Conservation (phyloP, 768 basidiomycete genomes). For the Leccinum broughii region DNA sequence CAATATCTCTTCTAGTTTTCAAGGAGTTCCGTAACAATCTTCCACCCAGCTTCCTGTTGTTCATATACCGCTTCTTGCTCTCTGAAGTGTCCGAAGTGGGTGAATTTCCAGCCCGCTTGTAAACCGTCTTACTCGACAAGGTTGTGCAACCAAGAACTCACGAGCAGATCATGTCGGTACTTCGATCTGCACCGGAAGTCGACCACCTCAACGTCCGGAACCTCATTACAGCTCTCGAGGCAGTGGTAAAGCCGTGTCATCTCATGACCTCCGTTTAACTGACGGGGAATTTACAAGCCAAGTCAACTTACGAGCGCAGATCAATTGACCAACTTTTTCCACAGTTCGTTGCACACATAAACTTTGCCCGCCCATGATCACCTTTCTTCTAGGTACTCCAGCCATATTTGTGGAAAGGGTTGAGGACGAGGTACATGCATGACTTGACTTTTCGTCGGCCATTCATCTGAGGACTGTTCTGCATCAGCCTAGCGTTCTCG, state of each 20-base stretch:
- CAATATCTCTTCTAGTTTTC: constrained; percentile 61
- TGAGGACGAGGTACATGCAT: constrained; percentile 49
- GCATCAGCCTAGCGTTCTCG: constrained; percentile 27
- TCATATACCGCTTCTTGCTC: constrained; percentile 65
- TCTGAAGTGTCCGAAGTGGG: constrained; percentile 70
- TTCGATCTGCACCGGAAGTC: constrained; percentile 46
- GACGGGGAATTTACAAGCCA: constrained; percentile 37
- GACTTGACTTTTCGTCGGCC: constrained; percentile 1
- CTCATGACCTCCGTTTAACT: constrained; percentile 21
- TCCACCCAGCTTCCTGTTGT: constrained; percentile 57
- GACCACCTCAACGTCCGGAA: constrained; percentile 43
- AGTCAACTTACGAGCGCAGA: constrained; percentile 53
- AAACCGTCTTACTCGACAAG: constrained; percentile 37
- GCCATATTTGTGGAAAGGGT: constrained; percentile 59
- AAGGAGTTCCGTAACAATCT: constrained; percentile 58
- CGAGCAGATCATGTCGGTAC: constrained; percentile 45
- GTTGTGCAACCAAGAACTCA: constrained; percentile 63
- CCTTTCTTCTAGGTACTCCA: constrained; percentile 45
- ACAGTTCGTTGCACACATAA: constrained; percentile 23
- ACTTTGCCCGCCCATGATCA: constrained; percentile 2
- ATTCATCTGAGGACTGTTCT: constrained; percentile 11
- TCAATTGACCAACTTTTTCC: constrained; percentile 64
- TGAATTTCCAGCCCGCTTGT: background rate
- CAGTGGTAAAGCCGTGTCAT: constrained; percentile 32
- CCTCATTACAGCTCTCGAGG: constrained; percentile 48